Evolutionary conservation across 305 asterid genomes (phyloP).

Genomic region (Salvia sclarea): DNA sequence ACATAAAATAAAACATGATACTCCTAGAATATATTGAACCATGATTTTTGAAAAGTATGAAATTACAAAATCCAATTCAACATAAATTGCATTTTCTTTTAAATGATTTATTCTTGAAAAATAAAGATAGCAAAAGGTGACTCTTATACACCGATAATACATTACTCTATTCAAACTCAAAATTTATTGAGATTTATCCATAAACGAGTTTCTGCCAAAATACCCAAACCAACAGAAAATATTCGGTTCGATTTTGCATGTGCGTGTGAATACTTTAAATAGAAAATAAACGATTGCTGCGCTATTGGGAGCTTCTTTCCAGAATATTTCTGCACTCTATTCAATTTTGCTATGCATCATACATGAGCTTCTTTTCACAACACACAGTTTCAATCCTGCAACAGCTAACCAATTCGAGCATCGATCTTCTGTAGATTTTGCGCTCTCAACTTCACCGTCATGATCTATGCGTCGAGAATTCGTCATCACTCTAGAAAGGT

Average conservation of each 20-base stretch:
- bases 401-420: neutral
- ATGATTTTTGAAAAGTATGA: neutral
- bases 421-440: slow-evolving; percentile 20
- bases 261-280: neutral
- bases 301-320: neutral
- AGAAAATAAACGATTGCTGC: neutral
- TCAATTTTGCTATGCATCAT: slow-evolving; percentile 2
- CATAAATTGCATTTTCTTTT: no score
- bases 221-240: neutral
- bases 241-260: neutral
- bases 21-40: no score
- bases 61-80: neutral
- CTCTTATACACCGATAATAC: no score
- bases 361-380: no score
- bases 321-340: neutral
- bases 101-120: neutral
- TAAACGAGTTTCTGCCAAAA: no score
- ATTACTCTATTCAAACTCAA: no score
- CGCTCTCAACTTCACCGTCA: slow-evolving; percentile 13
- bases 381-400: neutral
- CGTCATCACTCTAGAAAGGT: slow-evolving; percentile 31
- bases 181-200: no score
- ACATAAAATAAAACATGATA: neutral
- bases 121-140: neutral
- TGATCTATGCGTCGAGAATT: slow-evolving; percentile 33